These are phyloP conservation scores for Amylostereum chailletii DNA, from an alignment of 1,284 basidiomycete species.

Conservation along the genomic window DNA sequence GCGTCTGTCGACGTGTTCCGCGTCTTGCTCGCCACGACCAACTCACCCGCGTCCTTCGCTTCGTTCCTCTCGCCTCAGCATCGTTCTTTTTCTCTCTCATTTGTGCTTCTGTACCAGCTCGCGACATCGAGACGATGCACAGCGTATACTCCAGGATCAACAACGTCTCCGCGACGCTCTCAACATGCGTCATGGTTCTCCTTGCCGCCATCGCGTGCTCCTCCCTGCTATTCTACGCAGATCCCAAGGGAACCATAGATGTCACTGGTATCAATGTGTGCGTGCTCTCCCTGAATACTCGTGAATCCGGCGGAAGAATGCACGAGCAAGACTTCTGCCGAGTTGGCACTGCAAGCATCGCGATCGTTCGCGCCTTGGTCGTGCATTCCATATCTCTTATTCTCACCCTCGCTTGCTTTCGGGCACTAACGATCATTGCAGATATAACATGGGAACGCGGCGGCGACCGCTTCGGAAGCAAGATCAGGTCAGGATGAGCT, in stretches of 20 bases:
- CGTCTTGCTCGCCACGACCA: background rate
- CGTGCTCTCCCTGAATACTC: constrained; percentile 9
- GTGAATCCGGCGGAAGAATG: no score
- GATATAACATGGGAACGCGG: constrained; percentile 45
- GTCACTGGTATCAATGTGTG: constrained; percentile 65
- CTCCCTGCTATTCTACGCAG: constrained; percentile 53
- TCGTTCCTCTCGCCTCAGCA: background rate
- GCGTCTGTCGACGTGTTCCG: background rate
- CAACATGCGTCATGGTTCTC: constrained; percentile 74
- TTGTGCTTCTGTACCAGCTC: no score
- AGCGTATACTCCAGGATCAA: constrained; percentile 61
- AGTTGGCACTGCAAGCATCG: no score
- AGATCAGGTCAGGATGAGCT: constrained; percentile 70
- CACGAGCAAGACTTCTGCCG: no score
- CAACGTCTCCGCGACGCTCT: constrained; percentile 65
- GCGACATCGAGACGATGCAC: constrained; percentile 41
- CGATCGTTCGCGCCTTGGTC: no score
- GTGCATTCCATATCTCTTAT: no score
- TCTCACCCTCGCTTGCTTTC: no score
- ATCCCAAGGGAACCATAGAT: constrained; percentile 47
- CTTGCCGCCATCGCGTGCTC: constrained; percentile 67
- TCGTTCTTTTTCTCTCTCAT: background rate
- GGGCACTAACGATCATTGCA: constrained; percentile 15
- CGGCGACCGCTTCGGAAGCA: constrained; percentile 49
- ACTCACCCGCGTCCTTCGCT: background rate